A percentile compares a stretch with the other conserved stretches of the same genome.
phyloP scores from a whole-genome alignment of 2,329 filamentous ascomycete genomes.

The Claviceps sp. region DNA sequence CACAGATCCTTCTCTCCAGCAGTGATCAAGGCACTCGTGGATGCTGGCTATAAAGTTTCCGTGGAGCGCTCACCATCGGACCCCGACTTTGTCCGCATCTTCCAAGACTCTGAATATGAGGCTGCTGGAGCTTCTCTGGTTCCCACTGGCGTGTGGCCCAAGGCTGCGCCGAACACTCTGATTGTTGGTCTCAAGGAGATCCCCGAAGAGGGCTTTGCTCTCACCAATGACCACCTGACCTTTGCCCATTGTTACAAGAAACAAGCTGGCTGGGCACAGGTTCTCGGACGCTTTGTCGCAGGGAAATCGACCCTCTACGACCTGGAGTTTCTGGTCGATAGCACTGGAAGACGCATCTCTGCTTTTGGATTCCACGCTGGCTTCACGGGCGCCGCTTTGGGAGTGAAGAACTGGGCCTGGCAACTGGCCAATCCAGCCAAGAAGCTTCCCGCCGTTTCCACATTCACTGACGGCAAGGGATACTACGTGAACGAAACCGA shows the following conservation, averaged over 20 bases:
- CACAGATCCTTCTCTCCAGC: conserved; percentile 31
- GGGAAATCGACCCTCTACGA: conserved; percentile 54
- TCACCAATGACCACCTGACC: conserved; percentile 14
- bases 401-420: conserved; percentile 64
- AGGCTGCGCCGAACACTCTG: conserved; percentile 54
- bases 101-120: conserved; percentile 47
- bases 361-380: conserved; percentile 66
- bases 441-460: conserved; percentile 2
- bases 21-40: conserved; percentile 40
- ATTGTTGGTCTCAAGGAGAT: conserved; percentile 71
- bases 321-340: conserved; percentile 73
- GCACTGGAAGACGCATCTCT: conserved; percentile 55
- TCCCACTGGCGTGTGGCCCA: conserved; percentile 51
- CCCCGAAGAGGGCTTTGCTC: conserved; percentile 52
- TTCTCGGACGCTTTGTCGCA: conserved; percentile 64
- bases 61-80: conserved; percentile 41
- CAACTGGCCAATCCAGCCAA: conserved; percentile 10
- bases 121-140: conserved; percentile 52
- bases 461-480: neutral
- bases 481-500: conserved; percentile 2
- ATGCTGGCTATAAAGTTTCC: conserved; percentile 55
- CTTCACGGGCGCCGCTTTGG: conserved; percentile 61
- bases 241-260: conserved; percentile 52
- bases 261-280: conserved; percentile 66
- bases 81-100: conserved; percentile 40